Conservation (phyloP, 139 green algal species). For the Chlamydomonas applanata region DNA sequence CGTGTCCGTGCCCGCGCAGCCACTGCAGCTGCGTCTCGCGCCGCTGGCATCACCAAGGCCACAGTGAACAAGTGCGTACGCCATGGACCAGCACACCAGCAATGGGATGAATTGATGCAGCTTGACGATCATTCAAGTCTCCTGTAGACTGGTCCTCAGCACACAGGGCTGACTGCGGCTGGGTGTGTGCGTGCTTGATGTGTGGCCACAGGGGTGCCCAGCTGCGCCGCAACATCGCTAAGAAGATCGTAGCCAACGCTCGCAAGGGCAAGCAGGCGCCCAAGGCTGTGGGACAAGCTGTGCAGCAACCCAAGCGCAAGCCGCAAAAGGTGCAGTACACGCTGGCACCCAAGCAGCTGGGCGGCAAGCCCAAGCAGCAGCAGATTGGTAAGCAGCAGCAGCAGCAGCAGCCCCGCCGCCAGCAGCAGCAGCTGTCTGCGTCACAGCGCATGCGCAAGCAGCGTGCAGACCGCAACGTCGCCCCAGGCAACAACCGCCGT, state of each 20-base stretch:
- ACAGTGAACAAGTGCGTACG: no score
- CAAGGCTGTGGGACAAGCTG: background rate
- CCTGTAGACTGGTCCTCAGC: no score
- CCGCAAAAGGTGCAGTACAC: no score
- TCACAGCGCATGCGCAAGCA: constrained; percentile 4
- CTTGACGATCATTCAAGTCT: no score
- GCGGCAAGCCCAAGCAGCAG: constrained; percentile 1
- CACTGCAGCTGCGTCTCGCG: no score
- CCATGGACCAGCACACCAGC: no score
- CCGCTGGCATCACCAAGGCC: no score
- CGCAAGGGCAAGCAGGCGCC: constrained; percentile 4
- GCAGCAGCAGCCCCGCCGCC: background rate
- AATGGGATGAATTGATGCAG: no score
- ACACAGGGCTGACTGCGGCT: no score
- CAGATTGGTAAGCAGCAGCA: constrained; percentile 6
- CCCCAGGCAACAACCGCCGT: background rate
- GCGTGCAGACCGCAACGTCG: background rate
- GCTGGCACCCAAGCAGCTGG: background rate
- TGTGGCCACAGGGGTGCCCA: background rate
- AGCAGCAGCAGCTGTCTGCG: background rate
- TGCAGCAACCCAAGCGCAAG: background rate
- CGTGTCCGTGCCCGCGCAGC: no score
- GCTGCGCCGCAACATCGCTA: constrained; percentile 12
- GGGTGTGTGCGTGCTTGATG: no score
- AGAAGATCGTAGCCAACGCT: constrained; percentile 18